A percentile compares a stretch with the other conserved stretches of the same genome.
Evolutionary conservation across 768 basidiomycete species (phyloP).

Genomic region (Tephrocybe sp.): DNA sequence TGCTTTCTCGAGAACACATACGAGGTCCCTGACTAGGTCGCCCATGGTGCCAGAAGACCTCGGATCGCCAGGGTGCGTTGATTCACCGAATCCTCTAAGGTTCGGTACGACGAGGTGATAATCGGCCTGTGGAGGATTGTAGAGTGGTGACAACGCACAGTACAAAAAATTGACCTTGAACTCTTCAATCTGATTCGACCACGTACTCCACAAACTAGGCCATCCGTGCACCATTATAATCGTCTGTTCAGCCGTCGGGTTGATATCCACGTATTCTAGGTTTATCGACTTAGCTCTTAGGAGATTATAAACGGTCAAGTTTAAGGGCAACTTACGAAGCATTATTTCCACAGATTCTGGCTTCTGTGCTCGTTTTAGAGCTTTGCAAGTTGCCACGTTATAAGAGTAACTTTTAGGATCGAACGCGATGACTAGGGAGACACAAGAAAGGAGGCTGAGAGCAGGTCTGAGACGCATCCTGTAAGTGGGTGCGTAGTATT

Average conservation of each 20-base stretch:
- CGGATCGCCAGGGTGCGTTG: conserved; percentile 63
- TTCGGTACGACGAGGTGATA: conserved; percentile 65
- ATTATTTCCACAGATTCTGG: conserved; percentile 38
- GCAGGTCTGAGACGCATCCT: too few relatives aligned
- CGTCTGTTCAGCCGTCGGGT: conserved; percentile 48
- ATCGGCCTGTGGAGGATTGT: conserved; percentile 38
- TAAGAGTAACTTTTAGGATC: conserved; percentile 37
- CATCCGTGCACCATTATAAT: conserved; percentile 77
- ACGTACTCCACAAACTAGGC: conserved; percentile 76
- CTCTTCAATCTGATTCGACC: conserved; percentile 69
- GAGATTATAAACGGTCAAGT: background rate
- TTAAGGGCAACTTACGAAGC: conserved; percentile 38
- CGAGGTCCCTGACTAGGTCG: conserved; percentile 63
- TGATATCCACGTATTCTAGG: conserved; percentile 65
- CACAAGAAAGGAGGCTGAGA: background rate
- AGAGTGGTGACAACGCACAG: background rate
- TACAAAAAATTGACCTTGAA: conserved; percentile 48
- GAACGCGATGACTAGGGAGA: conserved; percentile 25
- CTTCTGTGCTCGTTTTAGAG: conserved; percentile 34
- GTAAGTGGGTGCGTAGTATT: too few relatives aligned
- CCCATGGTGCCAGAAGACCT: conserved; percentile 56
- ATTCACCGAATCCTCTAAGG: conserved; percentile 70
- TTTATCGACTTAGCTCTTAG: background rate
- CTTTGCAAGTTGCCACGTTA: conserved; percentile 37
- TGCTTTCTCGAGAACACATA: conserved; percentile 59